Percentiles rank a stretch among this genome's conserved stretches.
Evolutionary conservation across 1,139 yeast species (phyloP).

Genomic region (Scheffersomyces segobiensis): DNA sequence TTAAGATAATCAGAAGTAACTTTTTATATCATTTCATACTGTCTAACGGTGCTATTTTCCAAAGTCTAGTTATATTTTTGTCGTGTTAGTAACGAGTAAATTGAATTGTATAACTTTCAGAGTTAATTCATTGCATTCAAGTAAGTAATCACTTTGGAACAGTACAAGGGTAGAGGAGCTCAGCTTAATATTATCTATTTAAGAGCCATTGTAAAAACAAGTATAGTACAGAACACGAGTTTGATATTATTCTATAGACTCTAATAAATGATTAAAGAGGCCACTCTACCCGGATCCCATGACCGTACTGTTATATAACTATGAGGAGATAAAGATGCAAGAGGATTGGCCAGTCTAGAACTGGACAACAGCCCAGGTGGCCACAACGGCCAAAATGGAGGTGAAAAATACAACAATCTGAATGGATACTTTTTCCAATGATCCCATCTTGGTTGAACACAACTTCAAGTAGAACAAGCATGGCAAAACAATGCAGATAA

Average conservation of each 20-base stretch:
- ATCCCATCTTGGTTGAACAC: constrained; percentile 24
- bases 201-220: background rate
- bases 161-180: background rate
- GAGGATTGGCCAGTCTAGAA: constrained; percentile 11
- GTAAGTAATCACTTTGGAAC: too few species aligned
- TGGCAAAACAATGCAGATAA: constrained; percentile 58
- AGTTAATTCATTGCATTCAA: too few species aligned
- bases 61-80: background rate
- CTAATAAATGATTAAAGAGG: background rate
- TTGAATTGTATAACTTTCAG: too few species aligned
- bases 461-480: constrained; percentile 52
- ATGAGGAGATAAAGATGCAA: constrained; percentile 1
- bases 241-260: background rate
- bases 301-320: background rate
- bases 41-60: background rate
- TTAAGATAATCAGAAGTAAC: background rate
- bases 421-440: constrained; percentile 25
- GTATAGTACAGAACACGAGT: background rate
- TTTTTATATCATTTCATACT: background rate
- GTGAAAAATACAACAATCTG: constrained; percentile 24
- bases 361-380: constrained; percentile 43
- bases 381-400: constrained; percentile 30
- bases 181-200: background rate
- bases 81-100: background rate
- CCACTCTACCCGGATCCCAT: background rate